Percentiles rank a stretch among this genome's conserved stretches.
Conservation (phyloP, 768 basidiomycete species). For the Suillus bovinus region DNA sequence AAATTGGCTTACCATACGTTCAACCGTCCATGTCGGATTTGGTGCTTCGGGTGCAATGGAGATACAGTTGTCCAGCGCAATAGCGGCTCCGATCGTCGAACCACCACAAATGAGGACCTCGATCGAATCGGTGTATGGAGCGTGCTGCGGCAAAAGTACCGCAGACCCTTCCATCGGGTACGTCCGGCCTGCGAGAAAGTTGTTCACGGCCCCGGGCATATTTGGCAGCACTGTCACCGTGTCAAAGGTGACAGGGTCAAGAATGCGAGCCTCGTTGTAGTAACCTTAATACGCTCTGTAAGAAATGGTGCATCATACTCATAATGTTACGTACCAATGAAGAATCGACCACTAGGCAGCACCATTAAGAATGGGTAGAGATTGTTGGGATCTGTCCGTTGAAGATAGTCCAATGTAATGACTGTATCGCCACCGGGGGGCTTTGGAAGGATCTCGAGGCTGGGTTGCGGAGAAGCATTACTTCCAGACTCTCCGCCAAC, state of each 20-base stretch:
- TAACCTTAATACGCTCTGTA: slow-evolving; percentile 47
- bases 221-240: slow-evolving; percentile 66
- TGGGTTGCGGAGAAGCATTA: slow-evolving; percentile 66
- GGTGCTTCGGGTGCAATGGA: slow-evolving; percentile 62
- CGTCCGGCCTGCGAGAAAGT: slow-evolving; percentile 71
- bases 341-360: slow-evolving; percentile 68
- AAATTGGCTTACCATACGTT: slow-evolving; percentile 66
- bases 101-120: slow-evolving; percentile 76
- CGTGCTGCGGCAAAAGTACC: slow-evolving; percentile 65
- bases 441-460: slow-evolving; percentile 69
- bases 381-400: slow-evolving; percentile 77
- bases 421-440: slow-evolving; percentile 63
- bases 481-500: slow-evolving; percentile 76
- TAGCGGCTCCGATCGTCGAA: slow-evolving; percentile 53
- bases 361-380: slow-evolving; percentile 77
- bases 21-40: slow-evolving; percentile 67
- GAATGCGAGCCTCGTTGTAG: slow-evolving; percentile 79
- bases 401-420: slow-evolving; percentile 63
- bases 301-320: not conserved
- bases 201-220: slow-evolving; percentile 72
- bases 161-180: slow-evolving; percentile 78
- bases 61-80: slow-evolving; percentile 69
- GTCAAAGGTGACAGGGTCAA: slow-evolving; percentile 64
- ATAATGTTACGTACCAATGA: slow-evolving; percentile 50
- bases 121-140: slow-evolving; percentile 76